These are phyloP conservation scores for Kurtzmaniella quercitrusa DNA, from an alignment of 1,139 yeast species.

Conservation along the genomic window DNA sequence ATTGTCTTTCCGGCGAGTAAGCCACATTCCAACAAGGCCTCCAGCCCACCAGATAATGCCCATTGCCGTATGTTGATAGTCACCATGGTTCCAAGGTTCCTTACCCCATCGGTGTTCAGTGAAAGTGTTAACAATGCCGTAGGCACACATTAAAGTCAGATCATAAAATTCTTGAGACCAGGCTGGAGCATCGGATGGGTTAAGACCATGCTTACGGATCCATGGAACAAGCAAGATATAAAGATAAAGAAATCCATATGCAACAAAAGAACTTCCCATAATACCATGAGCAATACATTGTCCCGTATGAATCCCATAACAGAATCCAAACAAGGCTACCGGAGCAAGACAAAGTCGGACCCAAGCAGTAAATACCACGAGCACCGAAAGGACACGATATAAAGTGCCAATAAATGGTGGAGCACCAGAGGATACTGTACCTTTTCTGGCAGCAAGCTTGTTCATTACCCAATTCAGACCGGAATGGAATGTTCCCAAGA, in stretches of 20 bases:
- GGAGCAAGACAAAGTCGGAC: constrained; percentile 79
- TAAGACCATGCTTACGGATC: constrained; percentile 39
- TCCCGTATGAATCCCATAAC: constrained; percentile 70
- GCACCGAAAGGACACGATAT: constrained; percentile 46
- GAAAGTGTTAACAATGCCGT: constrained; percentile 93
- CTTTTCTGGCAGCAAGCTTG: constrained; percentile 20
- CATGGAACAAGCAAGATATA: constrained; percentile 68
- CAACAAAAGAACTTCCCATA: constrained; percentile 86
- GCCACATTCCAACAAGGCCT: constrained; percentile 76
- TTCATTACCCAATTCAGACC: constrained; percentile 48
- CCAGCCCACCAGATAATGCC: constrained; percentile 97
- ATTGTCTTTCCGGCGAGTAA: constrained; percentile 54
- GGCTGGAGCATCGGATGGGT: constrained; percentile 14
- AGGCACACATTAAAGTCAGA: constrained; percentile 69
- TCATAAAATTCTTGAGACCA: constrained; percentile 85
- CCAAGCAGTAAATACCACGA: constrained; percentile 52
- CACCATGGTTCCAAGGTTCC: constrained; percentile 86
- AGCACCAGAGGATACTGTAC: background rate
- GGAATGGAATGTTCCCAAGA: constrained; percentile 51
- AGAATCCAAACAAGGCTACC: constrained; percentile 77
- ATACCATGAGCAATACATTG: constrained; percentile 96
- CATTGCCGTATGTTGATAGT: constrained; percentile 92
- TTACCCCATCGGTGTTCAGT: constrained; percentile 94
- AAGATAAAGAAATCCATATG: constrained; percentile 69
- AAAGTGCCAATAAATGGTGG: background rate